Evolutionary conservation across 352 stramenopile genomes (phyloP).

Genomic region (Hyaloperonospora brassicae): DNA sequence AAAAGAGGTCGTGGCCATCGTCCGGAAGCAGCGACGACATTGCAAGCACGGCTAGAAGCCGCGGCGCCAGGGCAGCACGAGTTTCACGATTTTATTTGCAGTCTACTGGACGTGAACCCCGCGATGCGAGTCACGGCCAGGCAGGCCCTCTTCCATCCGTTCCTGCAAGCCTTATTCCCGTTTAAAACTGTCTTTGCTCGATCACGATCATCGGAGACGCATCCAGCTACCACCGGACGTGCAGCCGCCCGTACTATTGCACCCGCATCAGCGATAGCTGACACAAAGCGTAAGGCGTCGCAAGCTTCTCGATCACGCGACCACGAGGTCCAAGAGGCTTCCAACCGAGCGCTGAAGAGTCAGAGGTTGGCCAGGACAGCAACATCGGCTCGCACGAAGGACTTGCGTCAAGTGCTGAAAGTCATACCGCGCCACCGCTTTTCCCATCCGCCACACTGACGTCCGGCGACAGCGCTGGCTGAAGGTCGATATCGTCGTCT

Average conservation of each 20-base stretch:
- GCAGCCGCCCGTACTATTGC: background rate
- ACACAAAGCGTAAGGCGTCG: constrained; percentile 15
- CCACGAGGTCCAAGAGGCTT: constrained; percentile 4
- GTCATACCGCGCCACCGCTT: constrained; percentile 18
- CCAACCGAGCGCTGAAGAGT: constrained; percentile 12
- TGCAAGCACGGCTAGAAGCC: constrained; percentile 29
- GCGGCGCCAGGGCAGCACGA: constrained; percentile 17
- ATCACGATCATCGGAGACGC: background rate
- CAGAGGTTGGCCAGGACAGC: constrained; percentile 8
- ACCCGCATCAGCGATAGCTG: constrained; percentile 3
- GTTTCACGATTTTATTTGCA: constrained; percentile 49
- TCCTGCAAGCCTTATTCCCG: constrained; percentile 60
- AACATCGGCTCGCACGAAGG: constrained; percentile 22
- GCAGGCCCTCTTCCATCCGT: constrained; percentile 53
- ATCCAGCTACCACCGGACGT: constrained; percentile 3
- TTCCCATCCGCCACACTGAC: constrained; percentile 19
- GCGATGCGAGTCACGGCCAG: constrained; percentile 37
- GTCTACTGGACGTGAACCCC: constrained; percentile 45
- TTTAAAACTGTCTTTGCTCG: constrained; percentile 49
- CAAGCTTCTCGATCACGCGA: constrained; percentile 4
- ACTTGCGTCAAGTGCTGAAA: constrained; percentile 28
- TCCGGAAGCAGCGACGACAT: constrained; percentile 4
- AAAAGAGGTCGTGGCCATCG: constrained; percentile 4
- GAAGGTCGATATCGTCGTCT: constrained; percentile 5
- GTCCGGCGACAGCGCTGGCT: constrained; percentile 1